phyloP scores from a whole-genome alignment of 2,329 filamentous ascomycete genomes.

The Bipolaris bicolor region DNA sequence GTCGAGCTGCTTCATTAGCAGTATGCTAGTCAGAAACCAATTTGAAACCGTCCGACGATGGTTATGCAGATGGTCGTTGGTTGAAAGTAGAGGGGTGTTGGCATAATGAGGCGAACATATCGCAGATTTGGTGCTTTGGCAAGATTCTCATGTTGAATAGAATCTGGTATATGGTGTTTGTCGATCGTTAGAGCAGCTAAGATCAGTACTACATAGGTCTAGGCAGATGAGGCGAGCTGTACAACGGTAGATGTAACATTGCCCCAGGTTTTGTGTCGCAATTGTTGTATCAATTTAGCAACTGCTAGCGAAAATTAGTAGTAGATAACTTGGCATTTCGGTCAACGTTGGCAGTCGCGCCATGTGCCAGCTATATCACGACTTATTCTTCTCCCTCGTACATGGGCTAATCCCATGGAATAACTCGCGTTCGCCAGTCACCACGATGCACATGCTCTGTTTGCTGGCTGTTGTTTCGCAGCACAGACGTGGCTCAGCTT shows the following conservation, averaged over 20 bases:
- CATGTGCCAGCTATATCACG: neutral
- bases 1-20: too few relatives aligned
- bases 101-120: too few relatives aligned
- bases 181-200: too few relatives aligned
- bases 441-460: neutral
- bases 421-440: neutral
- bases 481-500: slow-evolving; percentile 1
- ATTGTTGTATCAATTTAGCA: neutral
- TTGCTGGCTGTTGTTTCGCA: slow-evolving; percentile 7
- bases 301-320: neutral
- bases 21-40: too few relatives aligned
- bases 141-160: too few relatives aligned
- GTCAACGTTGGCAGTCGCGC: neutral
- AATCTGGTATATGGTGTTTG: too few relatives aligned
- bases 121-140: too few relatives aligned
- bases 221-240: neutral
- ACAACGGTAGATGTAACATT: neutral
- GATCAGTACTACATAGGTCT: too few relatives aligned
- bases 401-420: too few relatives aligned
- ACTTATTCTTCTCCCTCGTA: neutral
- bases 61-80: too few relatives aligned
- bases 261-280: slow-evolving; percentile 2
- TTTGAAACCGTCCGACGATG: too few relatives aligned
- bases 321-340: neutral
- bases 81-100: too few relatives aligned